Evolutionary conservation across 2,329 filamentous ascomycete species (phyloP).

Genomic region (Calonectria honghensis): DNA sequence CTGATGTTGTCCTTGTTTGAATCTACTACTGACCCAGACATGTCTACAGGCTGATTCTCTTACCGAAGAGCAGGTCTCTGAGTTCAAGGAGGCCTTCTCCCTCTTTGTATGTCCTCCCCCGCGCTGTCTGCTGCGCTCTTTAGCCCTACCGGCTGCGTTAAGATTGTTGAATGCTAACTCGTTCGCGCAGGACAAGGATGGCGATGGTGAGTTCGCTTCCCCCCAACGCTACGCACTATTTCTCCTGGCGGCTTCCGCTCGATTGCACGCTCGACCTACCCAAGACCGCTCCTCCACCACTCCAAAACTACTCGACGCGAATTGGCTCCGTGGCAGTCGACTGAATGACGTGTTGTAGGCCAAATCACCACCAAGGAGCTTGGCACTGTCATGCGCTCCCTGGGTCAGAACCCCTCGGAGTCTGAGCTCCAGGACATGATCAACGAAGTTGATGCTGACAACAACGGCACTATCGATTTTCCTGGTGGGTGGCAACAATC

Average conservation of each 20-base stretch:
- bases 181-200: conserved; percentile 85
- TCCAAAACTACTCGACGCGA: conserved; percentile 32
- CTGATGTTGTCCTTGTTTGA: conserved; percentile 44
- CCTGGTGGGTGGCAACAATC: conserved; percentile 76
- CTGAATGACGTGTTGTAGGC: conserved; percentile 69
- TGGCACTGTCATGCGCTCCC: conserved; percentile 92
- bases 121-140: conserved; percentile 15
- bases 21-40: conserved; percentile 50
- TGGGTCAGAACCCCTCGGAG: conserved; percentile 92
- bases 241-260: conserved; percentile 35
- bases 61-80: conserved; percentile 99
- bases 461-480: conserved; percentile 95
- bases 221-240: conserved; percentile 39
- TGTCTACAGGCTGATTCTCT: conserved; percentile 90
- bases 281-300: conserved; percentile 27
- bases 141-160: conserved; percentile 8
- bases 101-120: conserved; percentile 87
- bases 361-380: conserved; percentile 95
- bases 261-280: conserved; percentile 40
- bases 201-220: conserved; percentile 82
- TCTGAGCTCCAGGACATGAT: conserved; percentile 96
- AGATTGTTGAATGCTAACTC: conserved; percentile 52
- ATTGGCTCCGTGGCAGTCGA: conserved; percentile 37
- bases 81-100: conserved; percentile 99
- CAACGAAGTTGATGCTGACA: conserved; percentile 94